A percentile compares a stretch with the other conserved stretches of the same genome.
phyloP scores from a whole-genome alignment of 148 eudicot species.

The Silene latifolia region DNA sequence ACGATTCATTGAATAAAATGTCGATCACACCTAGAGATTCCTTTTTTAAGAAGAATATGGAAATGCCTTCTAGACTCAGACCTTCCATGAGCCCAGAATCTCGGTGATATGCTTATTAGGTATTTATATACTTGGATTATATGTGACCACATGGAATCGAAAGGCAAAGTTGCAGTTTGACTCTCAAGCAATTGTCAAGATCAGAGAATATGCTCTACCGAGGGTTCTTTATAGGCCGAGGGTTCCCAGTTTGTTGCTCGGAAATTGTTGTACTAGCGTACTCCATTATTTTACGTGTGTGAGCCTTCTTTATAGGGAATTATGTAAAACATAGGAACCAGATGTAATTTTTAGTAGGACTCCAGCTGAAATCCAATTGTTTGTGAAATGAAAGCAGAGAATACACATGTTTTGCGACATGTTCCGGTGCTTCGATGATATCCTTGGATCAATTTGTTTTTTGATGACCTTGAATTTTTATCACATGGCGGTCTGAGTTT shows the following conservation, averaged over 20 bases:
- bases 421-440: no score
- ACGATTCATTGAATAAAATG: slow-evolving; percentile 60
- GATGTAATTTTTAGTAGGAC: no score
- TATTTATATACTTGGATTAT: background rate
- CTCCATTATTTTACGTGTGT: no score
- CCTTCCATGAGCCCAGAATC: slow-evolving; percentile 86
- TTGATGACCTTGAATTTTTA: no score
- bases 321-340: no score
- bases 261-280: background rate
- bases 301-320: no score
- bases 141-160: background rate
- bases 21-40: slow-evolving; percentile 84
- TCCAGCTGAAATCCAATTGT: no score
- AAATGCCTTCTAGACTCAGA: slow-evolving; percentile 88
- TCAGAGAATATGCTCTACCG: background rate
- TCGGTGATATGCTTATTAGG: slow-evolving; percentile 23
- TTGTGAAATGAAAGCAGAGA: no score
- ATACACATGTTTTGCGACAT: no score
- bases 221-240: background rate
- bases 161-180: background rate
- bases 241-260: background rate
- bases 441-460: no score
- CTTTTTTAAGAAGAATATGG: slow-evolving; percentile 31
- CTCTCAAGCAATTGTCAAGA: background rate
- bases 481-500: no score